Evolutionary conservation across 805 yeast species (phyloP), one percentile per base, ranked within the genome.

Genomic region (Candida stauntonica): DNA sequence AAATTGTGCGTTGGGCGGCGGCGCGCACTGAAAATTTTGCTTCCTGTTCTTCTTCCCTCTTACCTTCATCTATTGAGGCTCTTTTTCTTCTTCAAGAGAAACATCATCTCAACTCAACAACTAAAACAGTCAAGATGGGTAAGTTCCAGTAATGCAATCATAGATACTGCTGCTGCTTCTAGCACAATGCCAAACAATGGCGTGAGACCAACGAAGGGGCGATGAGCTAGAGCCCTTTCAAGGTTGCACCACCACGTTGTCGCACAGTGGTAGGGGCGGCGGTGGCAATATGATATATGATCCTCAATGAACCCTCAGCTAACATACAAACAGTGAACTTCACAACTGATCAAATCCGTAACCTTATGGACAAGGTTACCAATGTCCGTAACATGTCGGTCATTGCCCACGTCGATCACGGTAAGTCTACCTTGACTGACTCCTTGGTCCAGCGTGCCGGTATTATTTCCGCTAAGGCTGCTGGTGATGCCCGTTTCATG

Each of bases 361-460:
- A 74, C 67, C 82, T 91, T 75, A 91, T 91, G 99, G 98, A 93
- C 94, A 84, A 83, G 76, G 96, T 89, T 79, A 84, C 97, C 74
- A 91, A 91, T 70, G 97, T 93, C 67, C 96, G 99, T 81, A 93
- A 93, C 94, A 93, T 91, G 95, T 91, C 98, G 74, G 99, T 91
- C 73, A 93, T 93, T 83, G 99, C 99, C 66, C 99, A 91, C 80
- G 98, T 91, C 85, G 99, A 91, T 81, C 99, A 93, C 81, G 99
- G 99, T 78, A 91, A 91, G 75, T 89, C 97, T 58, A 91, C 99
- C 62, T 82, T 91, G 73, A 91, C 99, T 73, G 99, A 91, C 75
- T 93, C 99, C 54, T 84, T 91, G 68, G 98, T 91, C 63, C 98
- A 91, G 79, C 84, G 83, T 66, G 99, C 99, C 59, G 99, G 99